phyloP scores from a whole-genome alignment of 768 basidiomycete species.

The Sarcodon aspratus region DNA sequence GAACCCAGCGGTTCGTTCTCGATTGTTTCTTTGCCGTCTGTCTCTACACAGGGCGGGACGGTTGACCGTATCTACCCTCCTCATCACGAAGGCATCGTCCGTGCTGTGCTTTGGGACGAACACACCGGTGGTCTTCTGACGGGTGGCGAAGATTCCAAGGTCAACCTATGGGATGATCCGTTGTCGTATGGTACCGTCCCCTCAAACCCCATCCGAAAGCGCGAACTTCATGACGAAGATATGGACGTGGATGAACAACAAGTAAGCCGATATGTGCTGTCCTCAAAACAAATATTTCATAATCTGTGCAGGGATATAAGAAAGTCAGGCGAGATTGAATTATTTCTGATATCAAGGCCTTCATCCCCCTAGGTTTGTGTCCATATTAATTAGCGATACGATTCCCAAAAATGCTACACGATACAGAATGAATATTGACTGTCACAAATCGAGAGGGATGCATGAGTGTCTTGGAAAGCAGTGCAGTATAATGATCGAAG shows the following conservation, averaged over 20 bases:
- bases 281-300: too few relatives aligned
- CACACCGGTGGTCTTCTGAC: conserved; percentile 17
- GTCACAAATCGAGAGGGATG: too few relatives aligned
- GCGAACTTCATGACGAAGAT: neutral
- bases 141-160: conserved; percentile 22
- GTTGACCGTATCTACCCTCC: conserved; percentile 17
- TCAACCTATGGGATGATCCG: conserved; percentile 15
- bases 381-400: too few relatives aligned
- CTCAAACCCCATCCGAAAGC: neutral
- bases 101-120: conserved; percentile 21
- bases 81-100: conserved; percentile 19
- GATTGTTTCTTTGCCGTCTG: conserved; percentile 14
- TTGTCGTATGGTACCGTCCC: neutral
- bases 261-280: neutral
- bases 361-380: too few relatives aligned
- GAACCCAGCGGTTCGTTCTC: conserved; percentile 19
- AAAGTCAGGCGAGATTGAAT: too few relatives aligned
- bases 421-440: too few relatives aligned
- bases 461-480: too few relatives aligned
- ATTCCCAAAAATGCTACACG: too few relatives aligned
- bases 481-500: too few relatives aligned
- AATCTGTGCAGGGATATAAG: too few relatives aligned
- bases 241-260: neutral
- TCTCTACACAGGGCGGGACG: conserved; percentile 15
- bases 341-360: too few relatives aligned